phyloP scores from a whole-genome alignment of 495 filamentous ascomycete species.

The Chaetomidium leptoderma region DNA sequence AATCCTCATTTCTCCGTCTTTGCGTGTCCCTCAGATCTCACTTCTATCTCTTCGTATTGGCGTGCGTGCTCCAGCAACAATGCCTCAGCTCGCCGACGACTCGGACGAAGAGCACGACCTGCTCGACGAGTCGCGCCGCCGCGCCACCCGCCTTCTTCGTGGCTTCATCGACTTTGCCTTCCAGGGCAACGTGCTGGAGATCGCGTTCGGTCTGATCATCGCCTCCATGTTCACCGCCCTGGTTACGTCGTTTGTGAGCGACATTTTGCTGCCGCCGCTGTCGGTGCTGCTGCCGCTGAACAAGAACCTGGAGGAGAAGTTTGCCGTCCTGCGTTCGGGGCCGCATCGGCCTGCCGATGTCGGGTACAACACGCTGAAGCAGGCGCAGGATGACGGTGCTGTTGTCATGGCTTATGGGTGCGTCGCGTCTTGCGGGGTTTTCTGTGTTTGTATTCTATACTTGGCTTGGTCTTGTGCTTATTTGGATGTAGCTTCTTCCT shows the following conservation, averaged over 20 bases:
- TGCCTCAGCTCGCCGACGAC: constrained; percentile 26
- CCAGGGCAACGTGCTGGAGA: constrained; percentile 70
- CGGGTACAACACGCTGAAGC: constrained; percentile 65
- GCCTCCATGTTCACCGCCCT: constrained; percentile 66
- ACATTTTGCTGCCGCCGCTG: constrained; percentile 64
- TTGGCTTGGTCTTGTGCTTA: neutral
- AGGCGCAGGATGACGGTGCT: constrained; percentile 66
- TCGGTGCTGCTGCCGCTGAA: constrained; percentile 65
- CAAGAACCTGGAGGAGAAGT: constrained; percentile 71
- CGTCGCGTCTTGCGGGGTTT: constrained; percentile 3
- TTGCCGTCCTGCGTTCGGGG: constrained; percentile 59
- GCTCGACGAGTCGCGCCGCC: constrained; percentile 32
- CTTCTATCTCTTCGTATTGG: too few species aligned
- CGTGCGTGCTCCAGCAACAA: constrained; percentile 6
- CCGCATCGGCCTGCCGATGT: constrained; percentile 42
- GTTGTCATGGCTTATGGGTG: constrained; percentile 70
- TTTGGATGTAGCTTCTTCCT: constrained; percentile 53
- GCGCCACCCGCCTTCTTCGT: constrained; percentile 46
- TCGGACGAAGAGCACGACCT: constrained; percentile 33
- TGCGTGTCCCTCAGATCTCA: neutral
- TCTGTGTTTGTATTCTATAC: neutral
- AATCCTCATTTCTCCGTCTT: too few species aligned
- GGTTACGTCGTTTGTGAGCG: constrained; percentile 67
- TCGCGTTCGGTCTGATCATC: constrained; percentile 70
- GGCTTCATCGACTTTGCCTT: constrained; percentile 69